These are phyloP conservation scores for Trichoderma gamsii DNA, from an alignment of 495 filamentous ascomycete genomes.

Conservation along the genomic window DNA sequence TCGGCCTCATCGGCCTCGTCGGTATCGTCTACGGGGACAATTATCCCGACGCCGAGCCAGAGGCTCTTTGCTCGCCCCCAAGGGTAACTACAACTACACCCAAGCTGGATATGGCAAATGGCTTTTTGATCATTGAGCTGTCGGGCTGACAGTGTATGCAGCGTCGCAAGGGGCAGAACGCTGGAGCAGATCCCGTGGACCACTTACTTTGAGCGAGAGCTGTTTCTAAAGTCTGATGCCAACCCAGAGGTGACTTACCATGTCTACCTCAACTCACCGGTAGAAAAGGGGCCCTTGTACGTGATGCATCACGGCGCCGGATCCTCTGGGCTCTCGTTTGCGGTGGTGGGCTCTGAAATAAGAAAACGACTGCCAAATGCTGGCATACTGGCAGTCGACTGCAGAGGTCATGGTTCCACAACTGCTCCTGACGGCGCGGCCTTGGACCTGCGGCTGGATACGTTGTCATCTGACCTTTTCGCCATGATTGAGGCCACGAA, in stretches of 20 bases:
- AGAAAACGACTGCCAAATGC: constrained; percentile 71
- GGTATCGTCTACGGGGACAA: constrained; percentile 80
- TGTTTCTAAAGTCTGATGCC: constrained; percentile 50
- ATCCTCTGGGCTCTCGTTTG: constrained; percentile 83
- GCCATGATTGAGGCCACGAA: constrained; percentile 61
- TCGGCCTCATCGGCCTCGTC: constrained; percentile 63
- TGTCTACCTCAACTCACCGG: constrained; percentile 72
- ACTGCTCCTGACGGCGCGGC: constrained; percentile 35
- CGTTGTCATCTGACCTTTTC: constrained; percentile 66
- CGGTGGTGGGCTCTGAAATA: constrained; percentile 69
- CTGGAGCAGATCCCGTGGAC: constrained; percentile 70
- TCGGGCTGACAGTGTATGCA: constrained; percentile 18
- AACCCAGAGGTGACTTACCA: constrained; percentile 57
- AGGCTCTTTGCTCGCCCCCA: constrained; percentile 65
- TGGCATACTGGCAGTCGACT: constrained; percentile 78
- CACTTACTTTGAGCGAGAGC: constrained; percentile 80
- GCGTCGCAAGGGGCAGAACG: constrained; percentile 34
- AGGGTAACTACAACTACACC: constrained; percentile 39
- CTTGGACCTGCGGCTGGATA: constrained; percentile 59
- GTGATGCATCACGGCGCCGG: constrained; percentile 88
- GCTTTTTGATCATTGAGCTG: constrained; percentile 12
- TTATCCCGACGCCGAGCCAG: constrained; percentile 71
- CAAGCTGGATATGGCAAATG: constrained; percentile 22
- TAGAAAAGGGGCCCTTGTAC: constrained; percentile 64
- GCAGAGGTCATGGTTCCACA: constrained; percentile 80